Evolutionary conservation across 2,329 filamentous ascomycete species (phyloP), one percentile per base, ranked within the genome.

Genomic region (Incumbomyces delicatus): DNA sequence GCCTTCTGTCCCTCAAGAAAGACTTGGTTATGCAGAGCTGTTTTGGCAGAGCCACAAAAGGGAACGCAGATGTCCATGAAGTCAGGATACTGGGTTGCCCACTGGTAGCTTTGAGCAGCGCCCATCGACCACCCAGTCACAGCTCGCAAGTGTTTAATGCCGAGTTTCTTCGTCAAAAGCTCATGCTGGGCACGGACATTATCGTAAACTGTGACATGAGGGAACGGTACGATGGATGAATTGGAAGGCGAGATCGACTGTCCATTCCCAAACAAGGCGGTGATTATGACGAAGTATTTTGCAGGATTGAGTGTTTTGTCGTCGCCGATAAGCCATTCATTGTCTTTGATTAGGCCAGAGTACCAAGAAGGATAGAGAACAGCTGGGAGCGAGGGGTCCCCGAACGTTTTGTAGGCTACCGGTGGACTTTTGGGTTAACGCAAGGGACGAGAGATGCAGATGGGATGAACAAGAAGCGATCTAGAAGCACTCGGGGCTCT

Each of bases 321-420:
- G 5, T 74, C 62, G 11, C 82, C 81, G 35, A 86, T 73, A 10
- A 89, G 74, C 85, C 85, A 88, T 60, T 83, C 72, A 50, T 89
- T 89, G 57, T 85, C 80, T 2, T 72, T 67, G 51, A 89, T 85
- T 2, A 65, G 68, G 49, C 80, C 80, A 14, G 78, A 81, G 61
- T 81, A 89, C 85, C 85, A 89, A 2, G 80, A 80, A 2, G 85
- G 85, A 58, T 89, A 89, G 50, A 89, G 75, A 48, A 89, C 76
- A 2, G 78, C 79, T 6, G 84, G 83, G 5, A 67, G 70, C 0
- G 67, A 72, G 0, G 75, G 61, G 47, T 80, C 69, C 16, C 85
- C 85, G 54, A 84, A 82, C 0, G 84, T 86, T 63, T 84, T 87
- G 70, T 86, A 90, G 13, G 84, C 83, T 37, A 43, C 14, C 11